Base-by-base conservation (phyloP, 2,329 filamentous ascomycete genomes). In the Alternaria longipes region DNA sequence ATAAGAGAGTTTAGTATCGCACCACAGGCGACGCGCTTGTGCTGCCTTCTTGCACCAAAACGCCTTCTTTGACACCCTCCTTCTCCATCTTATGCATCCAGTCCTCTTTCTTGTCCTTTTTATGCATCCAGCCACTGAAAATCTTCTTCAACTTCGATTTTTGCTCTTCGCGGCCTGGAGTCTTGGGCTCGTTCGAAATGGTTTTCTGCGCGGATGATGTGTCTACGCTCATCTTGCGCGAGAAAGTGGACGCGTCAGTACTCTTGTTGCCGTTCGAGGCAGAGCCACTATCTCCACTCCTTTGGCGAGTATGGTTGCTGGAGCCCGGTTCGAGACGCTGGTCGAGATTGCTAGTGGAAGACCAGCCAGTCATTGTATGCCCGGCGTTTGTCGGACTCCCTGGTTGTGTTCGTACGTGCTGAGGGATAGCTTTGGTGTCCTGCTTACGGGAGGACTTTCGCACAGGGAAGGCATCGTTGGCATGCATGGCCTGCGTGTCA, bases 31-130 rank as follows among this genome's bases (percentile, higher is more conserved):
- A 60, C 22, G 70, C 64, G 22, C 47, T 41, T 18, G 69, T 67
- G 40, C 65, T 63, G 40, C 70, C 69, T 14, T 77, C 74, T 53
- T 74, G 73, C 12, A 77, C 64, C 58, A 79, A 59, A 12, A 81
- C 71, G 16, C 81, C 80, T 38, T 74, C 74, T 51, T 75, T 79
- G n/a, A 81, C 71, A 3, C 80, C 80, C 18, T 78, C 69, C 59
- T 77, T 78, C 50, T 80, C 77, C 22, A 81, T 66, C 57, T 76
- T 74, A 16, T 81, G 76, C 80, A 81, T 81, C 79, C 80, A 81
- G 46, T 76, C 74, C 16, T 73, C 74, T 44, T 74, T 74, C 63
- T 75, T 79, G 50, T 76, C 79, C 60, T 77, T 78, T 57, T 76
- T 79, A 6, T 66, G 56, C 68, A 75, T 74, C 76, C 76, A 78